Conservation (phyloP, 1,139 yeast species). For the Blastobotrys persicus region DNA sequence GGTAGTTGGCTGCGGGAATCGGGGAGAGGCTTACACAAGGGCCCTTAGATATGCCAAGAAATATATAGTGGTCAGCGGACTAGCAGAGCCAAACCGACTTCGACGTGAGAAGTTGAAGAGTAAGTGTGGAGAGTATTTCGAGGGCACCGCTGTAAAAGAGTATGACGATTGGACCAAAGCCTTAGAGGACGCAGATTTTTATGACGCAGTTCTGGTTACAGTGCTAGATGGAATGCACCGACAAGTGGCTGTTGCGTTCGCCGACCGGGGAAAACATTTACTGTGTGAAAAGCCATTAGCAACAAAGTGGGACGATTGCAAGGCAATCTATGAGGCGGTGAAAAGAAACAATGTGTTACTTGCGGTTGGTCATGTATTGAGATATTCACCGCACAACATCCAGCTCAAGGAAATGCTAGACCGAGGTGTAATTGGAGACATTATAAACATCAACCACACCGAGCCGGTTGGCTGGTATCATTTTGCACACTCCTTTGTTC, state of each 20-base stretch:
- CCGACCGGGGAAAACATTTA: slow-evolving; percentile 28
- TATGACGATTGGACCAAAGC: slow-evolving; percentile 26
- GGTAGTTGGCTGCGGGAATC: slow-evolving; percentile 29
- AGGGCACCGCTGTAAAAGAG: slow-evolving; percentile 16
- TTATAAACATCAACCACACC: slow-evolving; percentile 31
- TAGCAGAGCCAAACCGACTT: slow-evolving; percentile 25
- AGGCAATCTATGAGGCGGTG: slow-evolving; percentile 28
- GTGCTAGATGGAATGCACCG: slow-evolving; percentile 31
- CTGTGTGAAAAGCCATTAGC: slow-evolving; percentile 34
- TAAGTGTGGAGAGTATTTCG: background rate
- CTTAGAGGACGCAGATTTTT: slow-evolving; percentile 20
- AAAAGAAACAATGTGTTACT: slow-evolving; percentile 26
- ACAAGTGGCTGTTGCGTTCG: slow-evolving; percentile 31
- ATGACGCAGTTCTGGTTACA: slow-evolving; percentile 28
- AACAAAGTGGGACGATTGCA: slow-evolving; percentile 28
- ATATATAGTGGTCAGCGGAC: slow-evolving; percentile 25
- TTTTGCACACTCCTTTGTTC: slow-evolving; percentile 35
- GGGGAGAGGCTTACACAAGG: slow-evolving; percentile 28
- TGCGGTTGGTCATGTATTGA: slow-evolving; percentile 33
- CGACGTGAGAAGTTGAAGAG: slow-evolving; percentile 21
- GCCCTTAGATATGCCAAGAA: slow-evolving; percentile 23
- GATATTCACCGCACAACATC: slow-evolving; percentile 33
- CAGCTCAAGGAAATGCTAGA: slow-evolving; percentile 28
- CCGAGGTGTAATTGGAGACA: slow-evolving; percentile 28
- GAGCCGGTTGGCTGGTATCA: slow-evolving; percentile 36